Evolutionary conservation across 108 stramenopile genomes (phyloP), one percentile per base, ranked within the genome.

Genomic region (Cyclotella cryptica): DNA sequence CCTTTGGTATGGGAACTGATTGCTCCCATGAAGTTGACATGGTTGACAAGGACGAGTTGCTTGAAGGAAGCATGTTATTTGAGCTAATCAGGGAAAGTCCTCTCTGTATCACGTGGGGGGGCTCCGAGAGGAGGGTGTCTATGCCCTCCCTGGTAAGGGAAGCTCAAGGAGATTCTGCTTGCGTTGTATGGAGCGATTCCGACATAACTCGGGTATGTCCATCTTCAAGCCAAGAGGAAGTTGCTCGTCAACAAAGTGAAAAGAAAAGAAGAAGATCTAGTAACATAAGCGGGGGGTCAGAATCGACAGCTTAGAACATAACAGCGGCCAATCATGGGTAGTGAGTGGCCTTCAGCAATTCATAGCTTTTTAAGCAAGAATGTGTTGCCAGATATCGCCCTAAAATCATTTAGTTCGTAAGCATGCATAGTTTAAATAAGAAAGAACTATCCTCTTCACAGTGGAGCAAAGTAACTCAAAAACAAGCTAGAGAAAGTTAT

Each of bases 61-160:
- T 81, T 15, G 80, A 81, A 74, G 43, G 51, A 52, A 73, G 80
- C 40, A 75, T 75, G 73, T 53, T 81, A 11, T 81, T 40, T 44
- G 80, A 81, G 29, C 28, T 81, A 19, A 69, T 81, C 4, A 54
- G 80, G 35, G 74, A 64, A 24, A 70, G 63, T 47, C 80, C 80
- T 30, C 62, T 74, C 13, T 81, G 80, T 75, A 62, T 81, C 46
- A 64, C 77, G 29, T 78, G 61, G 60, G 30, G 18, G 9, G 42
- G 18, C 4, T 21, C 41, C 42, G 53, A 58, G 11, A 27, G 17
- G 52, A 57, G 43, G 12, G 41, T 18, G 35, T 40, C 61, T 8
- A 62, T 51, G n/a, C 17, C 17, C 19, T 15, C 61, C 17, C 61
- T 40, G 61, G 39, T 11, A 40, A 8, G 14, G 17, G 10, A 2